phyloP scores from a whole-genome alignment of 148 eudicot species.

The Mesembryanthemum crystallinum region DNA sequence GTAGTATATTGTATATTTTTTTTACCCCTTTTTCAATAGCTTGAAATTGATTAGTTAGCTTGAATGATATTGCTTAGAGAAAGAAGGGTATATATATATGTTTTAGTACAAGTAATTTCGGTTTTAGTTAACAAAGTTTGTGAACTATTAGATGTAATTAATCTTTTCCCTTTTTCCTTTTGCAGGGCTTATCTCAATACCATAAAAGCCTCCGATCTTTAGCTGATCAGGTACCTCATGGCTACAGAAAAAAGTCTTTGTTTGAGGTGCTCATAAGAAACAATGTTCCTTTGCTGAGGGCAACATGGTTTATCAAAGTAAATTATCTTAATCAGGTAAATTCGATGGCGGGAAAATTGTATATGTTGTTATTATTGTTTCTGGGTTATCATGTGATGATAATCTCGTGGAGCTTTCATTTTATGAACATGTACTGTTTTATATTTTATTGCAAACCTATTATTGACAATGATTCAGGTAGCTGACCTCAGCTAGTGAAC shows the following conservation, averaged over 20 bases:
- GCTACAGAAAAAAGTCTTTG: slow-evolving; percentile 66
- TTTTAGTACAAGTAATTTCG: background rate
- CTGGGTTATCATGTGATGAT: background rate
- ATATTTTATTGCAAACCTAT: too few species aligned
- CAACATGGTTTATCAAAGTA: slow-evolving; percentile 97
- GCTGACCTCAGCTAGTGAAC: too few species aligned
- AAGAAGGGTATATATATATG: background rate
- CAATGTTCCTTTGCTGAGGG: slow-evolving; percentile 87
- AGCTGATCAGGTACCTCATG: slow-evolving; percentile 93
- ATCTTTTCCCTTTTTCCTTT: slow-evolving; percentile 4
- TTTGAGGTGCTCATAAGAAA: slow-evolving; percentile 88
- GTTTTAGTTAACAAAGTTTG: too few species aligned
- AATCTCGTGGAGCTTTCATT: background rate
- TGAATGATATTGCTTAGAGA: background rate
- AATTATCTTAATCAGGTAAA: slow-evolving; percentile 96
- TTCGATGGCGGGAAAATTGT: background rate
- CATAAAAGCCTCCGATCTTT: slow-evolving; percentile 83
- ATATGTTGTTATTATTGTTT: background rate
- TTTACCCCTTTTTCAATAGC: background rate
- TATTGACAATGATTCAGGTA: too few species aligned
- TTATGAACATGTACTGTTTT: background rate
- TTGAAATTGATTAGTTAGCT: background rate
- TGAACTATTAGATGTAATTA: background rate
- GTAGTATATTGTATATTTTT: background rate
- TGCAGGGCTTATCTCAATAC: slow-evolving; percentile 90